Base-by-base conservation (phyloP, 192 early-diverging fungal species). In the Backusella macrospora region DNA sequence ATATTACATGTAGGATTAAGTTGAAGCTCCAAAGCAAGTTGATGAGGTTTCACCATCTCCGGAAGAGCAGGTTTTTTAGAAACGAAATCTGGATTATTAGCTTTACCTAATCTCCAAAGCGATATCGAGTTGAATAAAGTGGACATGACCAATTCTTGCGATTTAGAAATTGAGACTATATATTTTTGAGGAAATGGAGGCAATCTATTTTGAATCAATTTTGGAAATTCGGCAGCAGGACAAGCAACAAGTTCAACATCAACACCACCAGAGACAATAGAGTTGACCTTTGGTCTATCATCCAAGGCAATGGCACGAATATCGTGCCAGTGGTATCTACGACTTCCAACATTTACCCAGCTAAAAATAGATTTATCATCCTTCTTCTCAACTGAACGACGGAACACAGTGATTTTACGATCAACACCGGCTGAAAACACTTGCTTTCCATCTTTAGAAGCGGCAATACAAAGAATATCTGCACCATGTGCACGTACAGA, bases 281-380 rank as follows among this genome's bases (percentile, higher is more conserved):
- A 78, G 39, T 93, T 90, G 39, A 88, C 81, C 14, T 83, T 80
- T 45, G 88, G 81, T 65, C 82, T 83, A 62, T 95, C 93, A 76
- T 92, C 85, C 40, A 96, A 83, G 2, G 91, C 91, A 23, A 99
- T 71, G 21, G 96, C 92, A 34, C 95, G 90, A 42, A 99, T 94
- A 78, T 99, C 97, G 78, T 99, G 95, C 15, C 92, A 92, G 80
- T 99, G 97, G 82, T 93, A 96, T 68, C 95, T 89, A 63, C 95
- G 89, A 72, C 92, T 89, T 14, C 93, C 94, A n/a, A 92, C 82
- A 46, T 92, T 75, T 23, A 96, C 85, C 96, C 96, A 99, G 34
- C 89, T 83, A 68, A 70, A 64, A 5, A 63, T 52, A 23, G 76
- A 81, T 29, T 70, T 78, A 29, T 43, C 65, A 15, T 74, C 72